Percentiles rank a stretch among this genome's conserved stretches.
phyloP scores from a whole-genome alignment of 352 stramenopile species.

The Thraustochytrium sp. region DNA sequence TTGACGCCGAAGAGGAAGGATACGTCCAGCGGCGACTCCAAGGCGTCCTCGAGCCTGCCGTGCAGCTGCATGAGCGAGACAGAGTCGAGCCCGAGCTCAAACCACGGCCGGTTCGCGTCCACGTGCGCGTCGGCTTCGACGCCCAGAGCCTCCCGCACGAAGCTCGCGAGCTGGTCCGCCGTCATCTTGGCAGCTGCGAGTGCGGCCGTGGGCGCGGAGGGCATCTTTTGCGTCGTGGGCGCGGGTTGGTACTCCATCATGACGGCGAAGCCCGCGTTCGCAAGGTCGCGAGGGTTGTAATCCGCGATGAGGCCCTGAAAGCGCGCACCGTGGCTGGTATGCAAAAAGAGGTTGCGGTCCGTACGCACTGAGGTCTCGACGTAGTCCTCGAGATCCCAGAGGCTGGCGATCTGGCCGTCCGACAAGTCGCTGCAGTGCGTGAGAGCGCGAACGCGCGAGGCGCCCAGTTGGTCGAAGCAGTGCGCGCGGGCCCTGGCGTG shows the following conservation, averaged over 20 bases:
- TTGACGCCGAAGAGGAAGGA: conserved; percentile 26
- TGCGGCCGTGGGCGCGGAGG: neutral
- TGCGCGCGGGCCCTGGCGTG: neutral
- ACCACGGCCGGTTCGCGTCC: neutral
- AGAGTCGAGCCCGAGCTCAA: conserved; percentile 25
- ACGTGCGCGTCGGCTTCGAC: neutral
- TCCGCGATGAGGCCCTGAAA: neutral
- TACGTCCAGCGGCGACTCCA: neutral
- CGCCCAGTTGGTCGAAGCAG: neutral
- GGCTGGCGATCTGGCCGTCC: neutral
- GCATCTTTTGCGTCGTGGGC: neutral
- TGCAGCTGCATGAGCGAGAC: conserved; percentile 20
- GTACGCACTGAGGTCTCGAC: neutral
- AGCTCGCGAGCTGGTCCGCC: neutral
- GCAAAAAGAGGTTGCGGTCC: conserved; percentile 31
- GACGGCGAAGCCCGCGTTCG: neutral
- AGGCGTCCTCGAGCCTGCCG: neutral
- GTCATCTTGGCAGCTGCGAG: neutral
- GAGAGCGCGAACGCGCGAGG: neutral
- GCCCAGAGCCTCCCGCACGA: neutral
- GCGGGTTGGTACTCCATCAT: neutral
- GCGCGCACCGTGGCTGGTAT: conserved; percentile 8
- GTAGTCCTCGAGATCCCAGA: neutral
- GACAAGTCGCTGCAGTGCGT: conserved; percentile 16
- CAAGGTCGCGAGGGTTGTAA: conserved; percentile 4